Evolutionary conservation across 108 stramenopile genomes (phyloP), one percentile per base, ranked within the genome.

Genomic region (Nitzschia sp.): DNA sequence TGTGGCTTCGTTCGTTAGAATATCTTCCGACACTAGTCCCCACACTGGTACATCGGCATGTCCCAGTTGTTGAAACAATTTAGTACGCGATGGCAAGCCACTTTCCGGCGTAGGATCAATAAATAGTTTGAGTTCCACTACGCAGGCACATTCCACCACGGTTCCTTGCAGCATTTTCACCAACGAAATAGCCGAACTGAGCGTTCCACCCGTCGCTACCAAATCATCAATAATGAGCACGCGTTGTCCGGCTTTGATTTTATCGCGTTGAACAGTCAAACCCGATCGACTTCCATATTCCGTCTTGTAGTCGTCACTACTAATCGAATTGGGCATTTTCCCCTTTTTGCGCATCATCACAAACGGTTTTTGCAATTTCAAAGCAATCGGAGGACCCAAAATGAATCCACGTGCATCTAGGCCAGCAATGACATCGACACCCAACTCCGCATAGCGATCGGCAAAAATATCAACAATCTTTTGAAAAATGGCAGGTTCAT

Each of bases 281-380:
- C 91, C 92, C n/a, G 79, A 71, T 17, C 96, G 92, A 2, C 86
- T 88, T 35, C 96, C 96, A 79, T 99, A 99, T 76, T 99, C 98
- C 64, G 93, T 96, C 33, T 89, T 66, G 75, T 99, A 99, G 46
- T 79, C 80, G 32, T 59, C 66, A 18, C 91, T 89, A 15, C 77
- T 80, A n/a, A 98, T 71, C 2, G 89, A 79, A 68, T 98, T 98
- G 46, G 98, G 98, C 93, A 99, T 97, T 85, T 99, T 99, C 5
- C 97, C 97, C 78, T 88, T 76, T 77, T 99, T 99, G 29, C 98
- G 81, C 74, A 98, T 94, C 98, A 99, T 99, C 71, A 98, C 86
- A 82, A 98, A 99, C 6, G 97, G 97, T 56, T 94, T 97, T 28
- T 93, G 84, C 60, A 99, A 68, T n/a, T 92, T 95, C 35, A 99